Evolutionary conservation across 1,284 basidiomycete species (phyloP).

Genomic region (Trichosporon ovoides): DNA sequence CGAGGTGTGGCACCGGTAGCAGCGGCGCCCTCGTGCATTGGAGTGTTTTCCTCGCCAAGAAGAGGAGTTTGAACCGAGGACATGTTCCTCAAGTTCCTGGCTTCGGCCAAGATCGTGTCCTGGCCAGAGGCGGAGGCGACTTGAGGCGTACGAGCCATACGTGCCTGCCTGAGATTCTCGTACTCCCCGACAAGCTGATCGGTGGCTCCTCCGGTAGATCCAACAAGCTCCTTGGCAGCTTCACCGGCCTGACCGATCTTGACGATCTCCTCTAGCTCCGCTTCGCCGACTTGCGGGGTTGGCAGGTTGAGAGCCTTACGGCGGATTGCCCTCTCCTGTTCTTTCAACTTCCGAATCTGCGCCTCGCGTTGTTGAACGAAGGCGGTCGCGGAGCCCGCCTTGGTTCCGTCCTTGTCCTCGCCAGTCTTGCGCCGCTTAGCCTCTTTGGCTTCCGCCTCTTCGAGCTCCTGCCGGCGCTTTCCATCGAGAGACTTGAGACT

Average conservation of each 20-base stretch:
- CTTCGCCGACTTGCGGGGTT: conserved; percentile 88
- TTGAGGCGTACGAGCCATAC: conserved; percentile 84
- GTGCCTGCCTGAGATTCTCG: conserved; percentile 76
- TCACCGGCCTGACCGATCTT: conserved; percentile 95
- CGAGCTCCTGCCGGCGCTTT: conserved; percentile 66
- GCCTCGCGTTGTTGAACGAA: conserved; percentile 91
- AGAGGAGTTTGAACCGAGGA: conserved; percentile 86
- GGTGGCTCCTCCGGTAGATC: conserved; percentile 70
- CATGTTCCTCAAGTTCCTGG: conserved; percentile 90
- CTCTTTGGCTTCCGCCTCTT: conserved; percentile 84
- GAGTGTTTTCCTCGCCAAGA: conserved; percentile 93
- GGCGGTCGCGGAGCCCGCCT: conserved; percentile 69
- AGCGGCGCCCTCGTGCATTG: conserved; percentile 62
- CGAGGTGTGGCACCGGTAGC: conserved; percentile 77
- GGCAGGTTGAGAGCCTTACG: conserved; percentile 81
- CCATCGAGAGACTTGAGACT: conserved; percentile 81
- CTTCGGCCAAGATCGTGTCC: conserved; percentile 90
- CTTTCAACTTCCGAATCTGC: conserved; percentile 93
- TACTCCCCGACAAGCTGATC: conserved; percentile 85
- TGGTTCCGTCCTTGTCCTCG: conserved; percentile 48
- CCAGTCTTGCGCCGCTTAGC: conserved; percentile 64
- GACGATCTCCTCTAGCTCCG: conserved; percentile 94
- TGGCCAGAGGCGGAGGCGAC: conserved; percentile 63
- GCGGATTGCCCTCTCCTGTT: conserved; percentile 90
- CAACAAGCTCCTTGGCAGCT: conserved; percentile 75